Base-by-base conservation (phyloP, 306 rosid genomes). In the Potentilla sterilis region DNA sequence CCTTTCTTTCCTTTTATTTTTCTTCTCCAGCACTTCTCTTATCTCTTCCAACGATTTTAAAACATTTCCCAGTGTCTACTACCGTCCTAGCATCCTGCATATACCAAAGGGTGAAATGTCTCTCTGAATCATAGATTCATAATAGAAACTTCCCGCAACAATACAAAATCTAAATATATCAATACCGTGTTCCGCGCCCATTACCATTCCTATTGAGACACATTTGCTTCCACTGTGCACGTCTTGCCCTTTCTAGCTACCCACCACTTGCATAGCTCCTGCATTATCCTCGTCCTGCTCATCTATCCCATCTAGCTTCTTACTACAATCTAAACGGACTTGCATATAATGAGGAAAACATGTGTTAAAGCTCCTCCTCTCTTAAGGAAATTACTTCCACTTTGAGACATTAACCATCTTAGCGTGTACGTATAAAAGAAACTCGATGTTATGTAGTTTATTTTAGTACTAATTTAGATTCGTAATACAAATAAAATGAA, bases 121-220 rank as follows among this genome's bases (percentile, higher is more conserved):
- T 13, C 51, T 15, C 65, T 5, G 11, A 55, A 72, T 54, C 51
- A 28, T 28, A 28, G 28, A 28, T 28, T 28, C 28, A 28, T 71
- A 7, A 6, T 13, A 41, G 76, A 55, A 73, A 73, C 41, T 73
- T 73, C 77, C 4, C 41, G 68, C 77, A 73, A 57, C 42, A 42
- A 24, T 41, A 73, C 77, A 57, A 73, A 40, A n/a, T 2, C 47
- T 28, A 49, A 18, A 34, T 58, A 4, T 24, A n/a, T 3, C 32
- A 7, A 13, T 12, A 6, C 37, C 46, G 46, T 64, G 69, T 7
- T 64, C n/a, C n/a, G n/a, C n/a, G 24, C 14, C 24, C 69, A 3
- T 2, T 64, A 64, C 69, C 43, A 9, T 37, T 64, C 42, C 28
- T 64, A 18, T 64, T 37, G 46, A 64, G 14, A 37, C 69, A 37